phyloP scores from a whole-genome alignment of 441 rosid genomes.

The Gossypium schwendimanii region DNA sequence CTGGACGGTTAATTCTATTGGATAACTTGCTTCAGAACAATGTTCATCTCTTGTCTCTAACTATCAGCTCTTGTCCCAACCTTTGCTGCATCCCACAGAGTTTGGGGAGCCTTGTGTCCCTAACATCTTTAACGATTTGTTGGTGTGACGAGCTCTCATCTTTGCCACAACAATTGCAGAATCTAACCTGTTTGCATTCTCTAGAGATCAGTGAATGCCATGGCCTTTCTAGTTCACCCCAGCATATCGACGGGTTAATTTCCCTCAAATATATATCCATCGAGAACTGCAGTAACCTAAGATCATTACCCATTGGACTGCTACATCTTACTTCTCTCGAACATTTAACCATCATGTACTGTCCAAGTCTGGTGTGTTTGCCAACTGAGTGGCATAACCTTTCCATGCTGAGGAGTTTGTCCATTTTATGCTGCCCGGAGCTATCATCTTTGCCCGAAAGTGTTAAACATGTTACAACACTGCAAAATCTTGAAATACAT shows the following conservation, averaged over 20 bases:
- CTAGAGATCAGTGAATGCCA: slow-evolving; percentile 25
- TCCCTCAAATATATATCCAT: slow-evolving; percentile 14
- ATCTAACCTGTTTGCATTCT: slow-evolving; percentile 17
- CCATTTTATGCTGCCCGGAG: slow-evolving; percentile 14
- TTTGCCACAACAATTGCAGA: slow-evolving; percentile 18
- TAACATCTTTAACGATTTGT: slow-evolving; percentile 17
- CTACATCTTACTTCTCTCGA: slow-evolving; percentile 15
- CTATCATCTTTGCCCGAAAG: slow-evolving; percentile 21
- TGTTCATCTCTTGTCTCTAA: slow-evolving; percentile 7
- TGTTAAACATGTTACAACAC: slow-evolving; percentile 16
- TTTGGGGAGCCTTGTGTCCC: slow-evolving; percentile 6
- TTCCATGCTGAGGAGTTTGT: neutral
- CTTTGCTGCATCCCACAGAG: slow-evolving; percentile 8
- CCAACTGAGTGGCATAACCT: slow-evolving; percentile 8
- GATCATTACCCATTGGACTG: neutral
- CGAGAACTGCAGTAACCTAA: slow-evolving; percentile 15
- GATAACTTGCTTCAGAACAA: slow-evolving; percentile 19
- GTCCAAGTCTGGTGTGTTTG: slow-evolving; percentile 17
- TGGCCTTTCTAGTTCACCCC: slow-evolving; percentile 11
- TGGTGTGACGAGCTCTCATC: slow-evolving; percentile 17
- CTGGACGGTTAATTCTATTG: neutral
- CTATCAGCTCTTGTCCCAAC: slow-evolving; percentile 20
- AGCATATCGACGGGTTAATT: slow-evolving; percentile 11
- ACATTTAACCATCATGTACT: slow-evolving; percentile 18
- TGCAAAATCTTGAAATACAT: slow-evolving; percentile 14